Evolutionary conservation across 164 flowering plant genomes (phyloP), one percentile per base, ranked within the genome.

Genomic region (Chimonanthus salicifolius): DNA sequence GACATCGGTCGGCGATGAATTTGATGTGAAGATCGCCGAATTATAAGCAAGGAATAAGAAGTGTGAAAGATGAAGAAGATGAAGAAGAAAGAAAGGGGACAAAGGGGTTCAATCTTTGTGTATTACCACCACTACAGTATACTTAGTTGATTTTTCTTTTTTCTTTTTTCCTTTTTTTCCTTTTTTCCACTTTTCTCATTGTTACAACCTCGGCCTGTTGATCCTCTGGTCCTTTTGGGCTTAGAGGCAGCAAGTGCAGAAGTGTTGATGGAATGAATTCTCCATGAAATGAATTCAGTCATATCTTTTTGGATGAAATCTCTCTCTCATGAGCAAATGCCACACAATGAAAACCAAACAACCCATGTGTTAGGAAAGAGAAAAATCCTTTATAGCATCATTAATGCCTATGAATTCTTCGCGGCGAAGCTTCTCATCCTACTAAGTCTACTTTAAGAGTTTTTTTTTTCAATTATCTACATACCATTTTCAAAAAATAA

Each of bases 161-260:
- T n/a, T n/a, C n/a, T n/a, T n/a, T 0, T 3, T 58, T 7, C 16
- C 2, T 6, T 62, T 4, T 50, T 71, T 45, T n/a, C n/a, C n/a
- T n/a, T 15, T 46, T 45, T 50, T 21, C 0, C 10, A 20, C 15
- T 58, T 71, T 54, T 43, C 44, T 45, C 7, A 60, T 33, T 64
- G 60, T 71, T 71, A 65, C 73, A 76, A 76, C 78, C 74, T 71
- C 78, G 46, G 71, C 74, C 71, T 71, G 74, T 71, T 74, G 71
- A 48, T 45, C 54, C 49, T 62, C 48, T 54, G 47, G 46, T 73
- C 75, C 68, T 16, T 13, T 4, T 45, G 60, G 49, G 70, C 49
- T 49, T 48, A 48, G 65, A 15, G 47, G 58, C 44, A 62, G 33
- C 66, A 68, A 49, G 72, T 68, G 48, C 60, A 10, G 60, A 54